These are phyloP conservation scores for Epichloe baconii DNA, from an alignment of 2,329 filamentous ascomycete species.

Conservation along the genomic window DNA sequence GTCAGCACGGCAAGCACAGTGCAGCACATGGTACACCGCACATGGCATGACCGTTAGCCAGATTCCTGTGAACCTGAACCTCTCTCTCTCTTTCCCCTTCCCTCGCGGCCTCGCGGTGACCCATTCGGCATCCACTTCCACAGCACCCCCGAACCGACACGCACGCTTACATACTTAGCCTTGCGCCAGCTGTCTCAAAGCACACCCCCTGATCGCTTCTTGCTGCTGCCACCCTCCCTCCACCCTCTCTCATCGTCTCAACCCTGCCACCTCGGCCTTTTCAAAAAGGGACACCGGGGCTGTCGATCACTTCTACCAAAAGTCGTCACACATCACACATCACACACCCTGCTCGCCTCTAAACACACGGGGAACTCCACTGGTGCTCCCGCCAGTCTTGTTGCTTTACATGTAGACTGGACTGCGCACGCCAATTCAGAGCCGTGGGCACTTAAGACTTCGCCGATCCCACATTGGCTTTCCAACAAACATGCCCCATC, in stretches of 20 bases:
- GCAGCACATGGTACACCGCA: neutral
- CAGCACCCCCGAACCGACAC: no score
- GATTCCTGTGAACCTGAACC: neutral
- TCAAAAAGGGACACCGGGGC: conserved; percentile 35
- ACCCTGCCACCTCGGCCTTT: conserved; percentile 33
- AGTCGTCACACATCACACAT: conserved; percentile 44
- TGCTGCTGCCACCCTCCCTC: conserved; percentile 23
- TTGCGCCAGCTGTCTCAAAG: conserved; percentile 9
- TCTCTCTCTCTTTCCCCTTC: neutral
- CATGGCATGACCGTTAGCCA: neutral
- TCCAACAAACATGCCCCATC: conserved; percentile 19
- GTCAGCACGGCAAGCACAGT: neutral
- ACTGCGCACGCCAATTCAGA: conserved; percentile 27
- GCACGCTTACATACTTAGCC: no score
- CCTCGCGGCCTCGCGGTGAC: neutral
- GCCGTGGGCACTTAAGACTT: conserved; percentile 41
- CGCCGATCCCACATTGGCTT: conserved; percentile 40
- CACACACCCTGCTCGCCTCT: conserved; percentile 27
- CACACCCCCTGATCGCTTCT: conserved; percentile 16
- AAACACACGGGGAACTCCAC: conserved; percentile 23
- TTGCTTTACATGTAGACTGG: conserved; percentile 19
- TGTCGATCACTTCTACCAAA: conserved; percentile 41
- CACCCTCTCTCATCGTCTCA: conserved; percentile 22
- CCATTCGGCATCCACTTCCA: neutral
- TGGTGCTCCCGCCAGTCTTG: conserved; percentile 25